Percentiles rank a stretch among this genome's conserved stretches.
Evolutionary conservation across 2,329 filamentous ascomycete species (phyloP).

Genomic region (Monosporascus sp.): DNA sequence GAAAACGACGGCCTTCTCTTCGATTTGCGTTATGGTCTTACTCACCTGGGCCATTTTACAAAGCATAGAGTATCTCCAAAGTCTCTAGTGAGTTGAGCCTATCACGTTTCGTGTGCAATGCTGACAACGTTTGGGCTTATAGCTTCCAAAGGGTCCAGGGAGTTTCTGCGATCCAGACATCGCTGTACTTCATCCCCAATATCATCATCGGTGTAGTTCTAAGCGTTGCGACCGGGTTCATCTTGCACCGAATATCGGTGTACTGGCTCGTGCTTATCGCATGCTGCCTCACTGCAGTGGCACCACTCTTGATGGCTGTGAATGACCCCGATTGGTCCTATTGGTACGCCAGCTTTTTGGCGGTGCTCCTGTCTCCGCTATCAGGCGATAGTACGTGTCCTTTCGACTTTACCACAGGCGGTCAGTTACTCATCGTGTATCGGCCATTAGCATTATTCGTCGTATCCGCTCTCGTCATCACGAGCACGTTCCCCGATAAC

Average conservation of each 20-base stretch:
- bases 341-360: too few relatives aligned
- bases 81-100: too few relatives aligned
- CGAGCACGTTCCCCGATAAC: background rate
- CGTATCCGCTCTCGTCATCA: background rate
- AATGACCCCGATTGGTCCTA: too few relatives aligned
- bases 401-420: background rate
- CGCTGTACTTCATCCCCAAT: too few relatives aligned
- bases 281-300: background rate
- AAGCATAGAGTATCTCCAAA: conserved; percentile 10
- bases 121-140: too few relatives aligned
- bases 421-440: background rate
- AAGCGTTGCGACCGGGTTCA: too few relatives aligned
- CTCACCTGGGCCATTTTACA: conserved; percentile 39
- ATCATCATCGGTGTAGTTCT: too few relatives aligned
- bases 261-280: background rate
- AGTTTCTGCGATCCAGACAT: too few relatives aligned
- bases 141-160: too few relatives aligned
- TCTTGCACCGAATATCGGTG: background rate
- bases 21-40: conserved; percentile 45
- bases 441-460: conserved; percentile 17
- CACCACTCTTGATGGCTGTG: conserved; percentile 2
- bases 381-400: too few relatives aligned
- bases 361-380: too few relatives aligned
- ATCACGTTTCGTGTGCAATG: too few relatives aligned
- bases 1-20: conserved; percentile 50